Percentiles rank a stretch among this genome's conserved stretches.
phyloP scores from a whole-genome alignment of 192 early-diverging fungal species.

The Diversispora epigaea region DNA sequence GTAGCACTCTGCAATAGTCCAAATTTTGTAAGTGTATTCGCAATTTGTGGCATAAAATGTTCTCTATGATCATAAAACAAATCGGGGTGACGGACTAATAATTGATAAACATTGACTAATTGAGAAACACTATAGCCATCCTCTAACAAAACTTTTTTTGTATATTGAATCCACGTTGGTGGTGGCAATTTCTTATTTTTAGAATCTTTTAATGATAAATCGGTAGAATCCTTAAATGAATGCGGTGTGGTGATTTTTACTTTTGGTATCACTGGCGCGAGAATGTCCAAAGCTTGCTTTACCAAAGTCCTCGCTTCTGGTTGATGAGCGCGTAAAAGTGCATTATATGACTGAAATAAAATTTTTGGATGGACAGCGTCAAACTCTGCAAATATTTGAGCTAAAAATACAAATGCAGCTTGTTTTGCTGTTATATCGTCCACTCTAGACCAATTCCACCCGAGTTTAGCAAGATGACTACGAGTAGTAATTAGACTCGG shows the following conservation, averaged over 20 bases:
- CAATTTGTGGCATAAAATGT: conserved; percentile 89
- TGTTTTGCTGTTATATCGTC: conserved; percentile 97
- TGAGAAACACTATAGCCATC: conserved; percentile 91
- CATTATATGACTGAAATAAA: conserved; percentile 61
- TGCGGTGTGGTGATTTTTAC: not conserved
- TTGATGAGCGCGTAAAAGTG: conserved; percentile 86
- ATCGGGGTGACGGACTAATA: conserved; percentile 83
- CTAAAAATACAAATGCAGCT: conserved; percentile 89
- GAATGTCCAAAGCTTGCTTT: conserved; percentile 89
- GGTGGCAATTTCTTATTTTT: conserved; percentile 20
- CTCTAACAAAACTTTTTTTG: conserved; percentile 85
- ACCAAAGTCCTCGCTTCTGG: conserved; percentile 84
- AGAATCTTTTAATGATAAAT: conserved; percentile 8
- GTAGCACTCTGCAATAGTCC: conserved; percentile 83
- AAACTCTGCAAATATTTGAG: conserved; percentile 90
- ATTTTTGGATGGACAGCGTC: conserved; percentile 77
- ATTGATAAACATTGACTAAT: conserved; percentile 87
- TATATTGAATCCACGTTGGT: conserved; percentile 86
- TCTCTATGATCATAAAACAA: conserved; percentile 88
- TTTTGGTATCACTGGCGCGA: conserved; percentile 87
- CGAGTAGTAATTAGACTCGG: conserved; percentile 56
- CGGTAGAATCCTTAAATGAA: not conserved
- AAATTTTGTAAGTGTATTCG: conserved; percentile 81
- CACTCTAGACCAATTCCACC: conserved; percentile 78
- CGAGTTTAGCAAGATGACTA: conserved; percentile 54